Evolutionary conservation across 1,284 basidiomycete species (phyloP).

Genomic region (Puccinia hordei): DNA sequence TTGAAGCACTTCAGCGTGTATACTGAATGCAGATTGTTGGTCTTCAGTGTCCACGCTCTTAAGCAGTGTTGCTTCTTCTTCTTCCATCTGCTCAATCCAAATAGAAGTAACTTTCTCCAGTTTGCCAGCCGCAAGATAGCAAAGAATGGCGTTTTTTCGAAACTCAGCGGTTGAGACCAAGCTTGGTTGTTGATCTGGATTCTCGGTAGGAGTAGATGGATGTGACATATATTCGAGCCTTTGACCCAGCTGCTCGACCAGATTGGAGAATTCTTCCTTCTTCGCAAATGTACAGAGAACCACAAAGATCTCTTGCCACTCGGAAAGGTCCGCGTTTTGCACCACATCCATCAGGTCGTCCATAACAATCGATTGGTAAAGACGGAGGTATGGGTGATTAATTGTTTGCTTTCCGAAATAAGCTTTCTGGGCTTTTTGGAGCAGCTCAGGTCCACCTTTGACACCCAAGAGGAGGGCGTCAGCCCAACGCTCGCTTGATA

Average conservation of each 20-base stretch:
- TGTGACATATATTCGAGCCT: slow-evolving; percentile 75
- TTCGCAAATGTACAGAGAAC: slow-evolving; percentile 92
- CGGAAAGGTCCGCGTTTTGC: slow-evolving; percentile 88
- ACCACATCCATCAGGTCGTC: slow-evolving; percentile 90
- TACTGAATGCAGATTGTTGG: slow-evolving; percentile 72
- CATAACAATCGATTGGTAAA: slow-evolving; percentile 92
- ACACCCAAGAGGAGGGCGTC: slow-evolving; percentile 93
- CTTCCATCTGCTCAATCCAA: slow-evolving; percentile 86
- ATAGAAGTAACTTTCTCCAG: slow-evolving; percentile 87
- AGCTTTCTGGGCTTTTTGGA: slow-evolving; percentile 84
- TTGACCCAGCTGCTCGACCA: slow-evolving; percentile 89
- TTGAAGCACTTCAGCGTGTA: slow-evolving; percentile 85
- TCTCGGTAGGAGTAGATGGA: slow-evolving; percentile 63
- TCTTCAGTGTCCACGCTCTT: slow-evolving; percentile 59
- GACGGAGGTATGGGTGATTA: slow-evolving; percentile 80
- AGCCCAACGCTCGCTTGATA: slow-evolving; percentile 85
- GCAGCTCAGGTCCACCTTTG: slow-evolving; percentile 83
- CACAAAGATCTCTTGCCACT: slow-evolving; percentile 97
- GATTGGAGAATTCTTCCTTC: slow-evolving; percentile 76
- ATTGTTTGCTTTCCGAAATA: slow-evolving; percentile 85
- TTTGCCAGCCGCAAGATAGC: slow-evolving; percentile 79
- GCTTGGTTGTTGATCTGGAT: slow-evolving; percentile 57
- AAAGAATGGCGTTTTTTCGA: slow-evolving; percentile 86
- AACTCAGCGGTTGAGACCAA: slow-evolving; percentile 62
- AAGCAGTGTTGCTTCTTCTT: slow-evolving; percentile 70